These are phyloP conservation scores for Sutorius australiensis DNA, from an alignment of 768 basidiomycete genomes.

Conservation along the genomic window DNA sequence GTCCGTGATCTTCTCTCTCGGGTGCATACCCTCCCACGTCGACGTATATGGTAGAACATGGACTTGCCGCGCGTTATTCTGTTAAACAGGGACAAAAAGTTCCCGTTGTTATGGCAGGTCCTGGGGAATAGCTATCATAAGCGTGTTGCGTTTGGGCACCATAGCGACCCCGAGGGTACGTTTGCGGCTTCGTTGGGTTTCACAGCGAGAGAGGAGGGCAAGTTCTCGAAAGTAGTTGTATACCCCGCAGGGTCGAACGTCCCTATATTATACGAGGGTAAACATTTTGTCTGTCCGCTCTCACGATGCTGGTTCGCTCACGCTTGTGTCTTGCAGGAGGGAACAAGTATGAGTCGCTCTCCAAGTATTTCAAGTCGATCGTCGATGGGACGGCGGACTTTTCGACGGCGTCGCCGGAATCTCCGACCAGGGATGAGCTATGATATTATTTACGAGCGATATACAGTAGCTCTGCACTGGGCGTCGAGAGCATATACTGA, in stretches of 20 bases:
- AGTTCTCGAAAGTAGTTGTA: conserved; percentile 64
- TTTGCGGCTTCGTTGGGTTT: conserved; percentile 57
- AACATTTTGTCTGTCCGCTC: conserved; percentile 2
- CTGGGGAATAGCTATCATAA: conserved; percentile 69
- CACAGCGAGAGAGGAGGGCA: conserved; percentile 46
- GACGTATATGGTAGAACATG: conserved; percentile 26
- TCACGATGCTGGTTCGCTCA: not conserved
- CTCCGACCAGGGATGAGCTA: conserved; percentile 31
- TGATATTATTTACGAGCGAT: conserved; percentile 13
- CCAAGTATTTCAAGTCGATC: conserved; percentile 68
- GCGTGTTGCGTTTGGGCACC: conserved; percentile 57
- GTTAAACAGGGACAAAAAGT: conserved; percentile 70
- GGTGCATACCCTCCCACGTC: no score
- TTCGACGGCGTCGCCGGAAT: conserved; percentile 36
- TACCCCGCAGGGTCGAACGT: conserved; percentile 60
- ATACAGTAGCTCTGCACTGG: not conserved
- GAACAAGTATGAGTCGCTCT: conserved; percentile 70
- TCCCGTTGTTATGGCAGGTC: conserved; percentile 77
- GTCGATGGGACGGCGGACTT: conserved; percentile 66
- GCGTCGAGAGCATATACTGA: not conserved
- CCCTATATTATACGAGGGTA: conserved; percentile 67
- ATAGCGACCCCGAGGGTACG: conserved; percentile 63
- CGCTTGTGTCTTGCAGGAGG: conserved; percentile 41
- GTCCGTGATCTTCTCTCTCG: conserved; percentile 38
- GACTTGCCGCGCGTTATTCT: conserved; percentile 58